These are phyloP conservation scores for Teratosphaeria pseudoeucalypti DNA, from an alignment of 2,329 filamentous ascomycete species.

Conservation along the genomic window DNA sequence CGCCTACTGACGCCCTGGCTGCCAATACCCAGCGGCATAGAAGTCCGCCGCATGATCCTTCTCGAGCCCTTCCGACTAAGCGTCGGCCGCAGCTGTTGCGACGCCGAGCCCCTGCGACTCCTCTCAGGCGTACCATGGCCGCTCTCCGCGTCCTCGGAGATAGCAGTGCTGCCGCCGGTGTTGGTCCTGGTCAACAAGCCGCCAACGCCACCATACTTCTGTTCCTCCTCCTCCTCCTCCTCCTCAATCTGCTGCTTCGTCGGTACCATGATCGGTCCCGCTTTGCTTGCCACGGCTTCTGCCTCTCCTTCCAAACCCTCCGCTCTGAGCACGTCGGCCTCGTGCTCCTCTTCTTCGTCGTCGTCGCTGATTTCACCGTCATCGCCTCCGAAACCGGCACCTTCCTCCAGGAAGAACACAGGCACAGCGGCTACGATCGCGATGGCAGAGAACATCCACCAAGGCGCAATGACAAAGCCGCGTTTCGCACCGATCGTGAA, in stretches of 20 bases:
- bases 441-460: constrained; percentile 63
- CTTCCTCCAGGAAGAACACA: constrained; percentile 63
- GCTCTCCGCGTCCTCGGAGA: constrained; percentile 13
- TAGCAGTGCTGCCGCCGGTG: constrained; percentile 17
- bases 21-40: constrained; percentile 38
- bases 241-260: constrained; percentile 2
- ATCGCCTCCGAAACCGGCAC: constrained; percentile 51
- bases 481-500: constrained; percentile 68
- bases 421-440: constrained; percentile 58
- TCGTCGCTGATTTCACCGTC: constrained; percentile 29
- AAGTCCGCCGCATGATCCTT: constrained; percentile 29
- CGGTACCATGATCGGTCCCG: constrained; percentile 5
- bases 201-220: constrained; percentile 29
- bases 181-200: constrained; percentile 25
- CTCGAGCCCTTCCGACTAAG: constrained; percentile 18
- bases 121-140: constrained; percentile 6
- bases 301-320: constrained; percentile 14
- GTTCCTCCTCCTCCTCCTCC: constrained; percentile 27
- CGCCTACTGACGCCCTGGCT: constrained; percentile 31
- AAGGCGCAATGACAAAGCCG: constrained; percentile 69
- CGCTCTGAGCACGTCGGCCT: constrained; percentile 9
- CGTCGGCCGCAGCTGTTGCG: constrained; percentile 1
- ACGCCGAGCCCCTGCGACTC: constrained; percentile 8
- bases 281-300: constrained; percentile 12
- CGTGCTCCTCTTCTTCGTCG: constrained; percentile 26